A percentile compares a stretch with the other conserved stretches of the same genome.
Evolutionary conservation across 441 rosid genomes (phyloP).

Genomic region (Populus hybrid): DNA sequence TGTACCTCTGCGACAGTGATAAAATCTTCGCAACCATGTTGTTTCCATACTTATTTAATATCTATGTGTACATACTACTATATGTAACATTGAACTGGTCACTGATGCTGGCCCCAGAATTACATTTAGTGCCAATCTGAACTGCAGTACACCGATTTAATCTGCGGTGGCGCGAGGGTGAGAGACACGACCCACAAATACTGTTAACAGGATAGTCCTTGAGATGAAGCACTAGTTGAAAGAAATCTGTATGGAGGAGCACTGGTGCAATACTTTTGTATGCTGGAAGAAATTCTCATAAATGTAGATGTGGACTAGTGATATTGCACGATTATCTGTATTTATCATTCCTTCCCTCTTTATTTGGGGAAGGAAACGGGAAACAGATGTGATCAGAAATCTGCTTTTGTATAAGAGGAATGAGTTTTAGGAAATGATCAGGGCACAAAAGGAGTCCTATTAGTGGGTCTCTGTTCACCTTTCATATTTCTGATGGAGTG

Average conservation of each 20-base stretch:
- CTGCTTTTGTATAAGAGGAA: conserved; percentile 1
- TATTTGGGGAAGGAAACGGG: not conserved
- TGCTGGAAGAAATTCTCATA: not conserved
- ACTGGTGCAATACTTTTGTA: not conserved
- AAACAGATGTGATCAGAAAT: not conserved
- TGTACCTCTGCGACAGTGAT: conserved; percentile 21
- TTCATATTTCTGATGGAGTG: not conserved
- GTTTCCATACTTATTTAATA: conserved; percentile 17
- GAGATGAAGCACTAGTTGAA: not conserved
- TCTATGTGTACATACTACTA: conserved; percentile 33
- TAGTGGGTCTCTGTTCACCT: not conserved
- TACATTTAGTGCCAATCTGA: conserved; percentile 19
- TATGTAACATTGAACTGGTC: conserved; percentile 37
- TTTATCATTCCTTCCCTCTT: not conserved
- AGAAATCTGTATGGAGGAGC: not conserved
- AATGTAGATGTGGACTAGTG: not conserved
- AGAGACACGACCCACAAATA: not conserved
- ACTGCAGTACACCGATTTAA: conserved; percentile 23
- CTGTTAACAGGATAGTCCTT: not conserved
- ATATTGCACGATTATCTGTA: not conserved
- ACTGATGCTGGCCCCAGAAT: conserved; percentile 34
- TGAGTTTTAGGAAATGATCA: not conserved
- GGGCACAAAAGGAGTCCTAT: not conserved
- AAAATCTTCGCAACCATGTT: conserved; percentile 23
- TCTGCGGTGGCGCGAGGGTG: conserved; percentile 13